Evolutionary conservation across 805 yeast genomes (phyloP).

Genomic region (Lipomyces mesembrius): DNA sequence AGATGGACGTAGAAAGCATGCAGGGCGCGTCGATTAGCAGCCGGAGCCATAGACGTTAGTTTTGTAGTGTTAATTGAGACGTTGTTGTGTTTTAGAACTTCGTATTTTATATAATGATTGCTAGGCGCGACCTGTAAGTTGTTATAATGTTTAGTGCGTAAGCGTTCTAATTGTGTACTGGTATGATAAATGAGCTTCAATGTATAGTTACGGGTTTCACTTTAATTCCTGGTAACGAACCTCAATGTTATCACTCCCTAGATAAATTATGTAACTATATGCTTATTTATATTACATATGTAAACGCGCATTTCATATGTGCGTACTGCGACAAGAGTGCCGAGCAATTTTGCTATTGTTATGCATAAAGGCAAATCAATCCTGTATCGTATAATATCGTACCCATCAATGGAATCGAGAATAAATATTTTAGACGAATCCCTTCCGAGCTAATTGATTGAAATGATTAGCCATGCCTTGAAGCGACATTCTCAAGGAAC

Average conservation of each 20-base stretch:
- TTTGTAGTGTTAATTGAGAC: not conserved
- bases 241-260: not conserved
- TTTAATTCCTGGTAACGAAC: not conserved
- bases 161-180: not conserved
- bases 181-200: not conserved
- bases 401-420: not conserved
- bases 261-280: not conserved
- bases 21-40: constrained; percentile 32
- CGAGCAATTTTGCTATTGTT: not conserved
- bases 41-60: constrained; percentile 22
- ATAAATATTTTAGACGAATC: constrained; percentile 29
- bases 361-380: not conserved
- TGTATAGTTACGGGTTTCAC: not conserved
- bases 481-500: not conserved
- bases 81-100: not conserved
- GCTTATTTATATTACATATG: constrained; percentile 3
- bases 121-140: not conserved
- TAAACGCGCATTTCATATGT: not conserved
- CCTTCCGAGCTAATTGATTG: constrained; percentile 36
- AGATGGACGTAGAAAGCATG: constrained; percentile 43
- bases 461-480: not conserved
- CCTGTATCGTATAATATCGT: constrained; percentile 3
- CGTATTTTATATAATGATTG: not conserved
- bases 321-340: not conserved
- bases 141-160: not conserved